phyloP scores from a whole-genome alignment of 176 grass and related monocot species.

The Avena sativa region DNA sequence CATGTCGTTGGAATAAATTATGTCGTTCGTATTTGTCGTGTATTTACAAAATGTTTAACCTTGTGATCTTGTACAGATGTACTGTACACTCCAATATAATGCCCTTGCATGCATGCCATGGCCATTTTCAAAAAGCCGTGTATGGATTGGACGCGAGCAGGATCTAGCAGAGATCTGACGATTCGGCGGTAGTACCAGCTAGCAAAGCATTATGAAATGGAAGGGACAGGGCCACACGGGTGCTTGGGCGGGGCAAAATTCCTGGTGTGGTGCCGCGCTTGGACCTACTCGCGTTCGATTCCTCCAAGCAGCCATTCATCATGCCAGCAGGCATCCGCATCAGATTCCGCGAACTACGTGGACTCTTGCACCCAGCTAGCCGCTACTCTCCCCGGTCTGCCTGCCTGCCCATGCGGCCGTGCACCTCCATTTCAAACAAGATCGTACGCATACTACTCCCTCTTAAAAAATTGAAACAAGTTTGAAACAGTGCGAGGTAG shows the following conservation, averaged over 20 bases:
- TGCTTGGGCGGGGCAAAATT: not conserved
- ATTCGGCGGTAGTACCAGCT: not conserved
- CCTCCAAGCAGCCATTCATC: conserved; percentile 14
- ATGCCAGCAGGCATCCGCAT: not conserved
- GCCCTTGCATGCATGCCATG: not conserved
- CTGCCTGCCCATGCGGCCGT: not conserved
- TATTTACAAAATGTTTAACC: not conserved
- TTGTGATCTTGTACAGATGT: not conserved
- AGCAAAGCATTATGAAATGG: not conserved
- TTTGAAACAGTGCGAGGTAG: not conserved
- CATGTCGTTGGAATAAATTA: too few species aligned
- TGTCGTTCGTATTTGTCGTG: too few species aligned
- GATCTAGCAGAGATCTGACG: not conserved
- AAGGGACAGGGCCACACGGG: conserved; percentile 7
- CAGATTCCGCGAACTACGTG: conserved; percentile 28
- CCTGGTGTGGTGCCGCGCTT: not conserved
- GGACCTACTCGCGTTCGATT: conserved; percentile 30
- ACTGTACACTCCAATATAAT: too few species aligned
- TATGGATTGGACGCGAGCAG: not conserved
- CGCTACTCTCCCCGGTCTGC: not conserved
- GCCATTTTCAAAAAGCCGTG: not conserved
- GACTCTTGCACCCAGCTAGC: not conserved
- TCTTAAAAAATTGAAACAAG: conserved; percentile 1
- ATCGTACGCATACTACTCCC: not conserved
- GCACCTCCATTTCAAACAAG: not conserved